Evolutionary conservation across 1,284 basidiomycete species (phyloP).

Genomic region (Puccinia triticina): DNA sequence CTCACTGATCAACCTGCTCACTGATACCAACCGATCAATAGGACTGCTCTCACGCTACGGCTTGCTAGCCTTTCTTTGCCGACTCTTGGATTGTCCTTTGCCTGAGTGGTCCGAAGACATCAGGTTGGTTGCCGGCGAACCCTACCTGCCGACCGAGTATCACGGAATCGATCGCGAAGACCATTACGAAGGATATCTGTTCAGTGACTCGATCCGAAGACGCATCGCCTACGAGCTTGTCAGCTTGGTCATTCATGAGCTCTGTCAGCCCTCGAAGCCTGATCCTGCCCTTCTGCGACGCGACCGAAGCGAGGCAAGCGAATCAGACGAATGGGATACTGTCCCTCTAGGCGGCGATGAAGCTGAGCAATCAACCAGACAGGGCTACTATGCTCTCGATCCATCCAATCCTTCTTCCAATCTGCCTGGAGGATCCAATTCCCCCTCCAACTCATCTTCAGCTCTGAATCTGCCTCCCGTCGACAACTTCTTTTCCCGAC

Average conservation of each 20-base stretch:
- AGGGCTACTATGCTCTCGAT: not conserved
- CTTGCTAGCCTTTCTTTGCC: conserved; percentile 32
- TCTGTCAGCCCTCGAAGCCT: conserved; percentile 26
- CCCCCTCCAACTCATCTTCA: not conserved
- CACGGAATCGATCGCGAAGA: conserved; percentile 11
- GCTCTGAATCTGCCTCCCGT: not conserved
- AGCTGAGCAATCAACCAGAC: not conserved
- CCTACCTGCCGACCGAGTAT: conserved; percentile 27
- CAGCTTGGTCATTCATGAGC: not conserved
- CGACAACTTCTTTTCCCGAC: conserved; percentile 19
- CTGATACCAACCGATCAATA: conserved; percentile 36
- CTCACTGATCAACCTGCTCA: conserved; percentile 27
- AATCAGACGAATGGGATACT: conserved; percentile 39
- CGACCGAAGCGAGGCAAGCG: not conserved
- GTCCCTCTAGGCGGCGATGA: conserved; percentile 17
- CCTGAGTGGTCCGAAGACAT: conserved; percentile 29
- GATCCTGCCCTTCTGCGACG: not conserved
- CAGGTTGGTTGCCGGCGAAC: conserved; percentile 13
- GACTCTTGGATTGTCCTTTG: conserved; percentile 21
- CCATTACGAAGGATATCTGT: conserved; percentile 27
- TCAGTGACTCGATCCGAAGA: conserved; percentile 7
- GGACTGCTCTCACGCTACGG: conserved; percentile 29
- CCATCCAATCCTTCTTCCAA: conserved; percentile 29
- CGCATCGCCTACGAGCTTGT: conserved; percentile 6
- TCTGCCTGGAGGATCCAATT: not conserved